Evolutionary conservation across 257 asterid genomes (phyloP).

Genomic region (Ophiorrhiza pumila): DNA sequence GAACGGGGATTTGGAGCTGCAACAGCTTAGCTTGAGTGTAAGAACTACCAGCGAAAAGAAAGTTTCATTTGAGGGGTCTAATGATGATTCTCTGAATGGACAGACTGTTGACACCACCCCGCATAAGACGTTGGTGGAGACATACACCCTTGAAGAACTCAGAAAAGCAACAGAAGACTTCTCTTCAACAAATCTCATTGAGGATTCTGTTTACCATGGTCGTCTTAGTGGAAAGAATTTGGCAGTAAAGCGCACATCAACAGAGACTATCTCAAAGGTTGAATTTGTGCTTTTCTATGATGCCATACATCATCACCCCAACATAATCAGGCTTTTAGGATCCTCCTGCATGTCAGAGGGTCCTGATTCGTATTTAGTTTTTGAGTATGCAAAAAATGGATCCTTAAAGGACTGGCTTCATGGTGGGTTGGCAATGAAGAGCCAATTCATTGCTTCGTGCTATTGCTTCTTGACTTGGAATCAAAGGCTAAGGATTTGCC

Average conservation of each 20-base stretch:
- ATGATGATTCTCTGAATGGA: slow-evolving; percentile 50
- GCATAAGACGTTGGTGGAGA: slow-evolving; percentile 43
- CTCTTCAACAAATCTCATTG: slow-evolving; percentile 43
- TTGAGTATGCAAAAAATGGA: slow-evolving; percentile 74
- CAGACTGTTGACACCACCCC: slow-evolving; percentile 37
- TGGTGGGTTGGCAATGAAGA: slow-evolving; percentile 81
- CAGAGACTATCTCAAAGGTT: slow-evolving; percentile 31
- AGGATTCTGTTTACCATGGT: slow-evolving; percentile 66
- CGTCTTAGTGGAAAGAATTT: slow-evolving; percentile 58
- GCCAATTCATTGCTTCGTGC: slow-evolving; percentile 82
- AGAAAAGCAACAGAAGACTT: slow-evolving; percentile 66
- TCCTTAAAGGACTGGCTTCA: slow-evolving; percentile 86
- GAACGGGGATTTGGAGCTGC: slow-evolving; percentile 48
- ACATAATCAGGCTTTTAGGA: slow-evolving; percentile 52
- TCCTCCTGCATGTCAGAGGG: slow-evolving; percentile 42
- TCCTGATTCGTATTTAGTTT: slow-evolving; percentile 47
- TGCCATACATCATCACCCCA: slow-evolving; percentile 53
- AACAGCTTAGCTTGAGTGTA: slow-evolving; percentile 60
- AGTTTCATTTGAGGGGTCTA: slow-evolving; percentile 73
- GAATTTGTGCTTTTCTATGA: slow-evolving; percentile 41
- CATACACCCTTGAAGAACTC: slow-evolving; percentile 63
- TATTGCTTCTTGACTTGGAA: slow-evolving; percentile 72
- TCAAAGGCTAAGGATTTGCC: slow-evolving; percentile 62
- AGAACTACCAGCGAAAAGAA: slow-evolving; percentile 70
- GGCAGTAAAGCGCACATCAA: slow-evolving; percentile 48